A percentile compares a stretch with the other conserved stretches of the same genome.
Evolutionary conservation across 2,329 filamentous ascomycete genomes (phyloP).

Genomic region (Ramularia endophylla): DNA sequence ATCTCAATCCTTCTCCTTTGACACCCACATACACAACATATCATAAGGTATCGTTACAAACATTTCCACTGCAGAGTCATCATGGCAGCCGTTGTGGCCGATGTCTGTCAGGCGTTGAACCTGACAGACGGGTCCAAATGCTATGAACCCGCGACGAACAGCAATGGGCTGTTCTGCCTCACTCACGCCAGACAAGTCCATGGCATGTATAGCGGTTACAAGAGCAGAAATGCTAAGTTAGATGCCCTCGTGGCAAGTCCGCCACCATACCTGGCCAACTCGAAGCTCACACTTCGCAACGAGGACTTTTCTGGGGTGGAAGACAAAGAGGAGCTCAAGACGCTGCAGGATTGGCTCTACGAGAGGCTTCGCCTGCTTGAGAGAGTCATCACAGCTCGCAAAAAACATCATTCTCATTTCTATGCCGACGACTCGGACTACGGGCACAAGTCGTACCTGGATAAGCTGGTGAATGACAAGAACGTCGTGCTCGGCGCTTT

Average conservation of each 20-base stretch:
- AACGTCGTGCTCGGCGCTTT: slow-evolving; percentile 35
- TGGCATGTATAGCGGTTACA: slow-evolving; percentile 47
- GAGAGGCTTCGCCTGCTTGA: slow-evolving; percentile 34
- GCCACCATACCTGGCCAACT: slow-evolving; percentile 35
- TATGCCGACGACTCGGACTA: slow-evolving; percentile 40
- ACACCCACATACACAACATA: too few species aligned
- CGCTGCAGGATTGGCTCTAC: slow-evolving; percentile 40
- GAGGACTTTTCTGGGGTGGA: slow-evolving; percentile 36
- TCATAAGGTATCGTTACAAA: too few species aligned
- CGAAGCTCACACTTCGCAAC: slow-evolving; percentile 32
- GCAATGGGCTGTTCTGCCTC: slow-evolving; percentile 27
- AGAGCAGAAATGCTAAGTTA: slow-evolving; percentile 41
- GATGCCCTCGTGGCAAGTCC: slow-evolving; percentile 33
- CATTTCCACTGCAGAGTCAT: too few species aligned
- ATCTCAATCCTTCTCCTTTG: too few species aligned
- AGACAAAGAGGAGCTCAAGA: slow-evolving; percentile 33
- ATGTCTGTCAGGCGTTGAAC: slow-evolving; percentile 1
- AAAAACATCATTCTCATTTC: slow-evolving; percentile 39
- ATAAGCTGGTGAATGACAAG: slow-evolving; percentile 34
- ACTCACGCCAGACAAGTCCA: slow-evolving; percentile 40
- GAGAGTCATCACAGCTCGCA: slow-evolving; percentile 38
- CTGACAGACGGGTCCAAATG: slow-evolving; percentile 1
- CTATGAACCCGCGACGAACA: slow-evolving; percentile 1
- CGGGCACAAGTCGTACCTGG: slow-evolving; percentile 39
- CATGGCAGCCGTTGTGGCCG: background rate